phyloP scores from a whole-genome alignment of 768 basidiomycete genomes.

The Russula griseocarnosa region DNA sequence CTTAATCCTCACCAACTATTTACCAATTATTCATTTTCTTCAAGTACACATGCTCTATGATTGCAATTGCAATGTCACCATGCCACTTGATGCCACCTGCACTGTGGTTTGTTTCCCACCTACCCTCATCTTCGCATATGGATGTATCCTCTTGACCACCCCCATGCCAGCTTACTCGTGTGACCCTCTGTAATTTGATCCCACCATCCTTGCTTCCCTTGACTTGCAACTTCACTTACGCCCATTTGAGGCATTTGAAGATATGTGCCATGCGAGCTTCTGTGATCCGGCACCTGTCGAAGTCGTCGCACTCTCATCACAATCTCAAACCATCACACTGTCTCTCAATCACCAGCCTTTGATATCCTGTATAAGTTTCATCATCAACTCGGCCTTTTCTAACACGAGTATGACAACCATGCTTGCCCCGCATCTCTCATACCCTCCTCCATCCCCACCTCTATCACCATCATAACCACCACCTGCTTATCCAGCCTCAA shows the following conservation, averaged over 20 bases:
- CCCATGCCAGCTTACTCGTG: conserved; percentile 20
- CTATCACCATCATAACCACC: conserved; percentile 1
- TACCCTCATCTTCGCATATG: conserved; percentile 26
- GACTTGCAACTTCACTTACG: conserved; percentile 9
- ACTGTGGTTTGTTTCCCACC: too few species aligned
- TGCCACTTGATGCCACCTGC: background rate
- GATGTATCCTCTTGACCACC: background rate
- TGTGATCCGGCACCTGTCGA: background rate
- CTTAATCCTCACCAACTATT: background rate
- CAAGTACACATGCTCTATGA: conserved; percentile 27
- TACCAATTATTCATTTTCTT: background rate
- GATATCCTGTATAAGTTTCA: background rate
- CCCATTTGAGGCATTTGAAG: conserved; percentile 23
- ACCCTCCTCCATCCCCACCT: background rate
- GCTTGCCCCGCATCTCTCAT: background rate
- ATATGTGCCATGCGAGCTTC: conserved; percentile 7
- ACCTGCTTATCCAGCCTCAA: conserved; percentile 8
- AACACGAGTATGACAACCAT: conserved; percentile 12
- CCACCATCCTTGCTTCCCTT: conserved; percentile 15
- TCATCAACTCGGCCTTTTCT: background rate
- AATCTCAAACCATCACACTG: background rate
- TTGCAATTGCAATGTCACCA: conserved; percentile 16
- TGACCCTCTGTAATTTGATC: conserved; percentile 19
- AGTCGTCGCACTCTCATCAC: background rate
- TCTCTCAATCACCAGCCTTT: background rate